These are phyloP conservation scores for Podosphaera fusca DNA, from an alignment of 2,329 filamentous ascomycete genomes.

Conservation along the genomic window DNA sequence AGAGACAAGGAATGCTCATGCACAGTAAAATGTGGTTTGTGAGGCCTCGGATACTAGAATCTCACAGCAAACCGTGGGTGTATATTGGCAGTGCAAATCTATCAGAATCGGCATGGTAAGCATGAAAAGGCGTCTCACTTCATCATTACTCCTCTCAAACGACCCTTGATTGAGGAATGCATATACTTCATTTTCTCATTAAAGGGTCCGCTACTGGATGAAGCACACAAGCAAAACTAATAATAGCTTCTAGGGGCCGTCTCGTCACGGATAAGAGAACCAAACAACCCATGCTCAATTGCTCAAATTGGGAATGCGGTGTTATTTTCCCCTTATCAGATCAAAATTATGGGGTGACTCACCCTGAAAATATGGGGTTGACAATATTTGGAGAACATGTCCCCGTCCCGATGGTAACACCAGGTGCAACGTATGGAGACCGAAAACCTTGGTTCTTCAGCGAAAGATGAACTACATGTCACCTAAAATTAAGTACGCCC, in stretches of 20 bases:
- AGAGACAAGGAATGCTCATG: conserved; percentile 49
- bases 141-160: too few relatives aligned
- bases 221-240: too few relatives aligned
- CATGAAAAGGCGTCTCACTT: conserved; percentile 4
- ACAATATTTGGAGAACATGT: conserved; percentile 28
- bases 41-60: conserved; percentile 9
- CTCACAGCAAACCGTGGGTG: conserved; percentile 29
- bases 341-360: neutral
- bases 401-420: conserved; percentile 40
- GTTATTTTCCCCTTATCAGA: conserved; percentile 43
- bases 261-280: conserved; percentile 45
- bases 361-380: conserved; percentile 10
- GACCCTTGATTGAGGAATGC: too few relatives aligned
- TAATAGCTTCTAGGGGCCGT: conserved; percentile 33
- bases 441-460: conserved; percentile 13
- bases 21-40: conserved; percentile 61
- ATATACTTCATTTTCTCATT: too few relatives aligned
- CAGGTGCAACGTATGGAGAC: conserved; percentile 21
- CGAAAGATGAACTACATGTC: conserved; percentile 2
- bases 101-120: conserved; percentile 78
- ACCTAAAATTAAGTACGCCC: too few relatives aligned
- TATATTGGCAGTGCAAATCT: conserved; percentile 85
- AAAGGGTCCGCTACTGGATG: too few relatives aligned
- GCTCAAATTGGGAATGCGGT: conserved; percentile 90
- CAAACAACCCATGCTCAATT: conserved; percentile 51